Base-by-base conservation (phyloP, 2,329 filamentous ascomycete genomes). In the Monilinia fructigena region DNA sequence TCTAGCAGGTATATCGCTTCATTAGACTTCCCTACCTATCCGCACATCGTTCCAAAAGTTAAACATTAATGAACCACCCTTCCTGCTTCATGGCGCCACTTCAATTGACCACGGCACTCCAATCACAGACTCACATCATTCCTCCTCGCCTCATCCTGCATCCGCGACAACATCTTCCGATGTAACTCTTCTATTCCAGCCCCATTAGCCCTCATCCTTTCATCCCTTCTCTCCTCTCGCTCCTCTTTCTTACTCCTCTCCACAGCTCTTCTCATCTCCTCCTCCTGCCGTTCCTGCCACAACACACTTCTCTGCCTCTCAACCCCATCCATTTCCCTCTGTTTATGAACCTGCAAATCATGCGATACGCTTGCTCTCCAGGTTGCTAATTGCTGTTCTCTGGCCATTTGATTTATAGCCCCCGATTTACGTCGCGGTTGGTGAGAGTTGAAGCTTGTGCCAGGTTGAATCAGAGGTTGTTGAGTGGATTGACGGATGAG, bases 101-200 rank as follows among this genome's bases (percentile, higher is more conserved):
- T 14, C 23, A n/a, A 35, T 3, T 40, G 38, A 14, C 48, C 35
- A 40, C 45, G 6, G 16, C 20, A 47, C 35, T 4, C 18, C 28
- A 56, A 4, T 40, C 4, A 31, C 16, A 16, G 47, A 38, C 45
- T 42, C 31, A 62, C 28, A 62, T 38, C 48, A 28, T 40, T 35
- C 18, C 14, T 53, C 48, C 59, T 62, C 35, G 59, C 59, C 35
- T 65, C 63, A 35, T 53, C 54, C 55, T 65, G 63, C 63, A 65
- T 65, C 18, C 45, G 72, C 72, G 52, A 28, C 85, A 97, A 84
- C 0, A 89, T 91, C 70, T 93, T 89, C 26, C 89, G 84, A 76
- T 97, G 93, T 28, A 88, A 83, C 55, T 91, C 89, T 62, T 90
- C 81, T 80, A 96, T 85, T 70, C 90, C 86, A 0, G 89, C 88